phyloP scores from a whole-genome alignment of 1,284 basidiomycete species.

The Garcileccinum viscosum region DNA sequence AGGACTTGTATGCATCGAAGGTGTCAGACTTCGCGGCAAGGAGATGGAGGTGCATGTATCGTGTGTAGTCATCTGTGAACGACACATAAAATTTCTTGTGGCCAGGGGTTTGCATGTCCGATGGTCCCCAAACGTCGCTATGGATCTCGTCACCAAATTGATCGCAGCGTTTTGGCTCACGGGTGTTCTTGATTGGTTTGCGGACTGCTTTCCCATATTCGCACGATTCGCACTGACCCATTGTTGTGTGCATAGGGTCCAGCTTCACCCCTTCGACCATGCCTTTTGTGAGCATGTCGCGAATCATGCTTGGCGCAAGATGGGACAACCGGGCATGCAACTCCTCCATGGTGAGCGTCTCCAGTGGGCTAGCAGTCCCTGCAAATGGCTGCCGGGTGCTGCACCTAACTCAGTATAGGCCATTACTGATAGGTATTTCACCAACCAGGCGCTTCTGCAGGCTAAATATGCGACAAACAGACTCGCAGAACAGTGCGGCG shows the following conservation, averaged over 20 bases:
- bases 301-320: neutral
- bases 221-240: neutral
- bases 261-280: neutral
- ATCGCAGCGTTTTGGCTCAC: neutral
- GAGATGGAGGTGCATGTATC: neutral
- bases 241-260: neutral
- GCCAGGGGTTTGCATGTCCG: neutral
- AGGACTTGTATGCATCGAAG: neutral
- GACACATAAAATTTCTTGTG: neutral
- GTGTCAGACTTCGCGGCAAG: neutral
- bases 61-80: no score
- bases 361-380: neutral
- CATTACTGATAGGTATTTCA: neutral
- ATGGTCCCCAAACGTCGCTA: neutral
- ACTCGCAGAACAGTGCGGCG: neutral
- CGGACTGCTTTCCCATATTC: neutral
- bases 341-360: constrained; percentile 12
- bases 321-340: constrained; percentile 5
- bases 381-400: neutral
- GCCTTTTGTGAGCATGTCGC: constrained; percentile 1
- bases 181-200: neutral
- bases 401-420: neutral
- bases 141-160: neutral
- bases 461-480: neutral
- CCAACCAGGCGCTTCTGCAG: neutral